These are phyloP conservation scores for Nitzschia putrida DNA, from an alignment of 108 stramenopile genomes.

Conservation along the genomic window DNA sequence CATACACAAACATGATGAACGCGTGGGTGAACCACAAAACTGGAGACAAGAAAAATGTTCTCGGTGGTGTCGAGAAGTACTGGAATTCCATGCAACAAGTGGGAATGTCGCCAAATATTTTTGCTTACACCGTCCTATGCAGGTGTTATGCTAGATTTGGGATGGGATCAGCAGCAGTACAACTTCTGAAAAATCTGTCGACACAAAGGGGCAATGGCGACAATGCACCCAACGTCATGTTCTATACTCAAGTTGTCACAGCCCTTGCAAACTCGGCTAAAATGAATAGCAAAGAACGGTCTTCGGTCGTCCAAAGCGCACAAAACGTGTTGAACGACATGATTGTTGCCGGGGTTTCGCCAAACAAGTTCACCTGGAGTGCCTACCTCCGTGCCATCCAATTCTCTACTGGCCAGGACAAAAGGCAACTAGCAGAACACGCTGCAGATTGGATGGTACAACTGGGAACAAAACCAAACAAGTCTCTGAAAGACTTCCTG, in stretches of 20 bases:
- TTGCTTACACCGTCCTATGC: slow-evolving; percentile 5
- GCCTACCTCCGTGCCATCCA: not conserved
- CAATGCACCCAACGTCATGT: not conserved
- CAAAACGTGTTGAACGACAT: not conserved
- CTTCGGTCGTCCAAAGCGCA: not conserved
- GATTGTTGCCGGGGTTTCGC: not conserved
- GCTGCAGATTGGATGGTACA: not conserved
- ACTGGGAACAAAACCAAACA: not conserved
- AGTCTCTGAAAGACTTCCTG: not conserved
- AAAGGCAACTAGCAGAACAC: not conserved
- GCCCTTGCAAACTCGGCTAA: not conserved
- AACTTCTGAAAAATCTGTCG: not conserved
- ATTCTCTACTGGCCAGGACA: not conserved
- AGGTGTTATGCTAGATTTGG: not conserved
- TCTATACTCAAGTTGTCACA: not conserved
- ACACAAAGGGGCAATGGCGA: not conserved
- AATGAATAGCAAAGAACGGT: not conserved
- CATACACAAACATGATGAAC: slow-evolving; percentile 22
- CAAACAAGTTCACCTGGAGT: not conserved
- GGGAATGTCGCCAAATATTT: slow-evolving; percentile 26
- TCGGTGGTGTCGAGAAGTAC: slow-evolving; percentile 29
- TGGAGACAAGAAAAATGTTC: not conserved
- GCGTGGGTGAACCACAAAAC: not conserved
- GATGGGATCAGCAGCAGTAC: not conserved
- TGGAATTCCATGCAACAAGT: slow-evolving; percentile 41